Base-by-base conservation (phyloP, 176 grass and related monocot genomes). In the Triticum aestivum region DNA sequence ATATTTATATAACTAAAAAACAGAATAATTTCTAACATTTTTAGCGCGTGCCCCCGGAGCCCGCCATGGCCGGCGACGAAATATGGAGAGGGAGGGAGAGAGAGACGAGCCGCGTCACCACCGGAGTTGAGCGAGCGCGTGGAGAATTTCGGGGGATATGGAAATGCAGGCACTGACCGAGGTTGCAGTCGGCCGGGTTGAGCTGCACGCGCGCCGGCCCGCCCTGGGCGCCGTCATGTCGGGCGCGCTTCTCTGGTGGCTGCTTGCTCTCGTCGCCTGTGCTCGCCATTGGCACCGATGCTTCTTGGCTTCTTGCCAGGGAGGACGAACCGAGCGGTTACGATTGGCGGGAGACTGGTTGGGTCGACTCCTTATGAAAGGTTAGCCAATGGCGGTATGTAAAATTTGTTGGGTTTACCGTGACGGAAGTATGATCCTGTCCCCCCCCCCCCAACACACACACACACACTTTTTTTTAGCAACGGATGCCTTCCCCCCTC, bases 141-240 rank as follows among this genome's bases (percentile, higher is more conserved):
- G 47, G 47, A 15, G 47, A 51, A 51, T 51, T n/a, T 61, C 52
- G 26, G 66, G 3, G 61, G 14, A 41, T 67, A 14, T 7, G 35
- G 1, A 75, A 33, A 51, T 5, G 47, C 4, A 49, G 12, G 47
- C 47, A 51, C 47, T 51, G 5, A 88, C 88, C 91, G 38, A 93
- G 88, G 75, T 90, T 73, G 91, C 85, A 90, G 34, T 93, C 88
- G 9, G 82, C 88, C 21, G 85, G 88, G 82, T 93, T 93, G 82
- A 93, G 88, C 58, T 52, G 56, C 63, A 93, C 78, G 37, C 61
- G 85, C 45, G 18, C 3, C 29, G 33, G 20, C 41, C 9, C 9
- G 30, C 47, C 35, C 33, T 23, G 26, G 71, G 65, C 26, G 17
- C 24, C 73, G 3, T 15, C 47, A 51, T n/a, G 77, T 8, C 74